These are phyloP conservation scores for Aspergillus bertholletiae DNA, from an alignment of 495 filamentous ascomycete genomes.

Conservation along the genomic window DNA sequence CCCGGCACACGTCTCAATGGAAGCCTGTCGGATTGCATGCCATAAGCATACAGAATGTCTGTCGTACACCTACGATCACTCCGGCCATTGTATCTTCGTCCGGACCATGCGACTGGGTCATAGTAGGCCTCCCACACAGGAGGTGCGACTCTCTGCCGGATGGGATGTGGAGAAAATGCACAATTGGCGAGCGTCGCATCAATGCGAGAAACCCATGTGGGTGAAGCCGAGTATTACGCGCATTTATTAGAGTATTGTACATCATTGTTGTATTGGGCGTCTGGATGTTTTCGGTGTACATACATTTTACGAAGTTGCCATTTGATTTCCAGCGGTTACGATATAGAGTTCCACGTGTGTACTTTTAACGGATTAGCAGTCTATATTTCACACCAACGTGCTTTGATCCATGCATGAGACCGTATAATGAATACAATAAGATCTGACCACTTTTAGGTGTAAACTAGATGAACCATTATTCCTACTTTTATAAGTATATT, in stretches of 20 bases:
- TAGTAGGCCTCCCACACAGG: conserved; percentile 1
- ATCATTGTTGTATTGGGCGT: conserved; percentile 2
- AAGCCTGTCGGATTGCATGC: conserved; percentile 24
- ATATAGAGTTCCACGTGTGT: background rate
- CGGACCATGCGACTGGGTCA: conserved; percentile 25
- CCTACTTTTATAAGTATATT: no score
- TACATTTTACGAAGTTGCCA: background rate
- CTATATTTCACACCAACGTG: no score
- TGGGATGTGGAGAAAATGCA: conserved; percentile 32
- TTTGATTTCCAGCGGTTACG: no score
- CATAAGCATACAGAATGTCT: conserved; percentile 24
- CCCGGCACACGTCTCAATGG: conserved; percentile 21
- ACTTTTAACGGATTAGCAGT: background rate
- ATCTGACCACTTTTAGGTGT: no score
- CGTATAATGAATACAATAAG: no score
- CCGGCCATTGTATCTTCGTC: conserved; percentile 24
- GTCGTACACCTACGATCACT: conserved; percentile 25
- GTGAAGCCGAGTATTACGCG: conserved; percentile 28
- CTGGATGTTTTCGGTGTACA: background rate
- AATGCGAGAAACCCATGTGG: conserved; percentile 22
- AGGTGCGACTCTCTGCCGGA: conserved; percentile 22
- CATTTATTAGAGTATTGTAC: conserved; percentile 20
- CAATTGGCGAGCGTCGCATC: conserved; percentile 15
- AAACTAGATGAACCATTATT: no score
- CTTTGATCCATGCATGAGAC: no score